Conservation (phyloP, 108 stramenopile species). For the Pseudonitzschia multiseries region DNA sequence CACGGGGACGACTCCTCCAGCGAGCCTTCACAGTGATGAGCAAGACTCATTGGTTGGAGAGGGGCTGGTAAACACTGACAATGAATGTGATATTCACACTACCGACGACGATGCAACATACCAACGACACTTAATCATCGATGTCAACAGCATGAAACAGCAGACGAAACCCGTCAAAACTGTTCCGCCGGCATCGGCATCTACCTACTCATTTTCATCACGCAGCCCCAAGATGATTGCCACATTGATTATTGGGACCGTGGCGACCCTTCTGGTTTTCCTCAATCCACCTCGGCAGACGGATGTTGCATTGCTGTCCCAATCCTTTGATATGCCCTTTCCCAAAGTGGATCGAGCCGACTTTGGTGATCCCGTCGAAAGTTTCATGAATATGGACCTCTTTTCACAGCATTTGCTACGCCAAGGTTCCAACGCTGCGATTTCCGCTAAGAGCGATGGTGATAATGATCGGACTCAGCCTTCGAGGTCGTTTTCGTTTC, state of each 20-base stretch:
- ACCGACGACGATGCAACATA: constrained; percentile 24
- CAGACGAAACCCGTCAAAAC: no score
- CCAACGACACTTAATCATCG: constrained; percentile 25
- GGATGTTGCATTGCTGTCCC: constrained; percentile 1
- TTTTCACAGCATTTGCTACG: constrained; percentile 68
- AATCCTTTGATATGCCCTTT: constrained; percentile 45
- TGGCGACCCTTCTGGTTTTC: constrained; percentile 12
- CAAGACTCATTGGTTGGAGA: constrained; percentile 49
- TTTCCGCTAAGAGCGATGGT: constrained; percentile 11
- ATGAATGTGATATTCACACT: constrained; percentile 32
- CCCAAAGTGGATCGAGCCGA: constrained; percentile 54
- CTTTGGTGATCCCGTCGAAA: constrained; percentile 61
- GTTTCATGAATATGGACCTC: constrained; percentile 56
- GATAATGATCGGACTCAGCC: neutral
- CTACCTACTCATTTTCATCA: neutral
- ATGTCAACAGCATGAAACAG: constrained; percentile 11
- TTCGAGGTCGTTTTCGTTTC: constrained; percentile 41
- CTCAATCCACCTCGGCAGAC: constrained; percentile 20
- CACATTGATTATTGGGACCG: constrained; percentile 14
- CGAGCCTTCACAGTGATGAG: constrained; percentile 19
- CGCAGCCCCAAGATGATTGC: constrained; percentile 8
- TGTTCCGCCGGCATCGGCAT: neutral
- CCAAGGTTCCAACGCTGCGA: neutral
- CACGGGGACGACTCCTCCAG: constrained; percentile 10
- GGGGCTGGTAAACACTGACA: constrained; percentile 39